Conservation (phyloP, 2,329 filamentous ascomycete genomes). For the Scedosporium dehoogii region DNA sequence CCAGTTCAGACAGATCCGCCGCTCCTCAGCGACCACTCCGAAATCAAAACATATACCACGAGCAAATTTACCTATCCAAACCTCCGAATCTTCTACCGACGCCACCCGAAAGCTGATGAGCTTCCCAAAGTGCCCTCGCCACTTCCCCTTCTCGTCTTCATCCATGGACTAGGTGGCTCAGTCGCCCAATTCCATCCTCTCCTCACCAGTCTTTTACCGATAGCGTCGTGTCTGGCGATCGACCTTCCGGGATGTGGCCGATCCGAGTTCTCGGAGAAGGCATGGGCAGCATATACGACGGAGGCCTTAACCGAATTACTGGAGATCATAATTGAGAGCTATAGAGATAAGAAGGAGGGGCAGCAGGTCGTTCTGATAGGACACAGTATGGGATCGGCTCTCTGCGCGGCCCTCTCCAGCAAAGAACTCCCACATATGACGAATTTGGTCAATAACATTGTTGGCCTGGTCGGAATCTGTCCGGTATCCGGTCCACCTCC, state of each 20-base stretch:
- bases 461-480: constrained; percentile 72
- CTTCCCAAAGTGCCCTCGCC: constrained; percentile 63
- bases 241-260: constrained; percentile 86
- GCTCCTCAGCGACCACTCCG: constrained; percentile 69
- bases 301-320: constrained; percentile 68
- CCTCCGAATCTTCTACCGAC: constrained; percentile 74
- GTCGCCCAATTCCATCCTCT: constrained; percentile 79
- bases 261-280: constrained; percentile 60
- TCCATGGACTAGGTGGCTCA: constrained; percentile 90
- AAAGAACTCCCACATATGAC: constrained; percentile 30
- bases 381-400: constrained; percentile 82
- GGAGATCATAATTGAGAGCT: constrained; percentile 61
- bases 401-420: constrained; percentile 61
- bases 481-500: constrained; percentile 58
- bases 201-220: constrained; percentile 69
- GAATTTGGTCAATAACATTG: constrained; percentile 51
- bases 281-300: constrained; percentile 71
- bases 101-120: constrained; percentile 73
- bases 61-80: constrained; percentile 58
- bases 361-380: constrained; percentile 74
- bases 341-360: constrained; percentile 52
- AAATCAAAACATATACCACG: constrained; percentile 63
- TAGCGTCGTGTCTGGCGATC: constrained; percentile 76
- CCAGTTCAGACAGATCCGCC: constrained; percentile 57
- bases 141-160: constrained; percentile 77